Conservation (phyloP, 306 rosid genomes). For the Fragaria ananassa region DNA sequence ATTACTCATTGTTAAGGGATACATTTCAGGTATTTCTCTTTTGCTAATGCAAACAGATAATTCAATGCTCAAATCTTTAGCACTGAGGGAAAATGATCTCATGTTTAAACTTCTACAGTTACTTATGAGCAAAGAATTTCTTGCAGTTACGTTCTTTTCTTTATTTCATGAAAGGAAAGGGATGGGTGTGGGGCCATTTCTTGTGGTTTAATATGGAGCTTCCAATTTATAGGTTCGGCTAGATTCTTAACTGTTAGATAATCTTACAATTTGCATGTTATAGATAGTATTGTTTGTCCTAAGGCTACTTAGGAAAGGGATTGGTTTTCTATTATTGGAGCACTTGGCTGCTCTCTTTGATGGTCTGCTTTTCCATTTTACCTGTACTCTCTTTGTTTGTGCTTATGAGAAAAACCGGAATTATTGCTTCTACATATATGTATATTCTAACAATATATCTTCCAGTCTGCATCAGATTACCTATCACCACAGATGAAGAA, state of each 20-base stretch:
- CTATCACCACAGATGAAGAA: conserved; percentile 77
- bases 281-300: not conserved
- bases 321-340: not conserved
- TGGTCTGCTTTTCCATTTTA: not conserved
- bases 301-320: not conserved
- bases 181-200: not conserved
- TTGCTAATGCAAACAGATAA: not conserved
- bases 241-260: not conserved
- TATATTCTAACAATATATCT: conserved; percentile 23
- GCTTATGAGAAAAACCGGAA: not conserved
- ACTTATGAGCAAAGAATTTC: not conserved
- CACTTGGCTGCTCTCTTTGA: not conserved
- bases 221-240: not conserved
- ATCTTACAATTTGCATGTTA: not conserved
- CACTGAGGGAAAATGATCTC: not conserved
- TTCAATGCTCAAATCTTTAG: not conserved
- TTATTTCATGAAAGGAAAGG: not conserved
- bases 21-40: conserved; percentile 68
- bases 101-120: not conserved
- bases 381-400: not conserved
- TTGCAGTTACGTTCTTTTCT: not conserved
- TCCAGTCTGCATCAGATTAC: conserved; percentile 78
- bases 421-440: conserved; percentile 20
- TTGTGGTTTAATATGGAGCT: not conserved
- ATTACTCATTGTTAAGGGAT: conserved; percentile 55